Percentiles rank a stretch among this genome's conserved stretches.
Evolutionary conservation across 805 yeast genomes (phyloP).

Genomic region (Brettanomyces sp.): DNA sequence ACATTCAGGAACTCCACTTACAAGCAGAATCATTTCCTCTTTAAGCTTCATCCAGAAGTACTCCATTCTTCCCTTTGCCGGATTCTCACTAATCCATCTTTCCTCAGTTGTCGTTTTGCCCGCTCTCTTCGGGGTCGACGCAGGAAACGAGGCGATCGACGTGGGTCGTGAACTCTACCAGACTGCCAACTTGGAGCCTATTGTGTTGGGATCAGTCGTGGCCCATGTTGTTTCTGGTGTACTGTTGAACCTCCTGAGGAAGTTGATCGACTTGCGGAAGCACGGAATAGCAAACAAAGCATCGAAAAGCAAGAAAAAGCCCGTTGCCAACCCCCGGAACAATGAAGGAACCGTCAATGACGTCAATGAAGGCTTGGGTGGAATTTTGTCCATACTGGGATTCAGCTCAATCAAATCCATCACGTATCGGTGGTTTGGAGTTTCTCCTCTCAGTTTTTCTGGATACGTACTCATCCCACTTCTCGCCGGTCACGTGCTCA

Average conservation of each 20-base stretch:
- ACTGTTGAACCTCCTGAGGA: constrained; percentile 30
- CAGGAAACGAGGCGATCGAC: constrained; percentile 46
- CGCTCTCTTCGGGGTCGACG: constrained; percentile 28
- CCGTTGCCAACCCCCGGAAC: constrained; percentile 3
- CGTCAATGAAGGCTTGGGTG: constrained; percentile 52
- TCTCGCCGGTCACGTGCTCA: constrained; percentile 35
- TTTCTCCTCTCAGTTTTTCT: constrained; percentile 49
- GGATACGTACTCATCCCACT: constrained; percentile 47
- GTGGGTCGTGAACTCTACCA: constrained; percentile 57
- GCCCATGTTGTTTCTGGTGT: constrained; percentile 50
- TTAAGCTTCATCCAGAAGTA: constrained; percentile 37
- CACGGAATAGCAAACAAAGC: constrained; percentile 11
- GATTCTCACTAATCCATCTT: constrained; percentile 51
- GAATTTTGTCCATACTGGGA: constrained; percentile 46
- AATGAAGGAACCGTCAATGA: constrained; percentile 18
- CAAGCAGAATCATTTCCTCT: constrained; percentile 1
- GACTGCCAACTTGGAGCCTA: constrained; percentile 37
- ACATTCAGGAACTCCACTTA: constrained; percentile 4
- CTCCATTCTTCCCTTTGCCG: constrained; percentile 47
- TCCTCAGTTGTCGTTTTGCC: constrained; percentile 49
- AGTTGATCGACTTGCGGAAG: constrained; percentile 19
- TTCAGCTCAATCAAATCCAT: constrained; percentile 41
- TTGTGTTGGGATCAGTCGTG: constrained; percentile 36
- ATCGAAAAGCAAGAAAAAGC: constrained; percentile 5
- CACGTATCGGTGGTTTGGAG: constrained; percentile 34